phyloP scores from a whole-genome alignment of 768 basidiomycete species.

The Leccinum barrowsii region DNA sequence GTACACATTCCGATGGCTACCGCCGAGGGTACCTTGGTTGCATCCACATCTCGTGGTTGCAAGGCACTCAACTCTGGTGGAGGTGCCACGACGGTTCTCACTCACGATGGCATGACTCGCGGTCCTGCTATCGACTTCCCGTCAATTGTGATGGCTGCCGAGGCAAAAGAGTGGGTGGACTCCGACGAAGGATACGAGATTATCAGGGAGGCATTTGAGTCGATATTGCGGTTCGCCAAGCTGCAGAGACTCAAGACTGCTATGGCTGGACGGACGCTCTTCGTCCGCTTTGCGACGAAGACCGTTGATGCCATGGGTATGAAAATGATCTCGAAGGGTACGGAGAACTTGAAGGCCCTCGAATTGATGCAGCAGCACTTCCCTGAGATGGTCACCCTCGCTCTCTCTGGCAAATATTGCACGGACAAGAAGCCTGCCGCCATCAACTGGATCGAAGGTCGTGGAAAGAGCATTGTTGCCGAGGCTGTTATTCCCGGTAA shows the following conservation, averaged over 20 bases:
- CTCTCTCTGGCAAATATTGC: constrained; percentile 96
- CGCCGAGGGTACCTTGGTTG: constrained; percentile 98
- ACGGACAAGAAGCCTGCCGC: constrained; percentile 99
- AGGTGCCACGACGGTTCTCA: constrained; percentile 91
- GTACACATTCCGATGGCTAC: constrained; percentile 98
- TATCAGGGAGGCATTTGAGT: constrained; percentile 86
- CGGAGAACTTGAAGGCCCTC: constrained; percentile 75
- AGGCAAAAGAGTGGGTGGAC: constrained; percentile 86
- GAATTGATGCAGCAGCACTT: constrained; percentile 74
- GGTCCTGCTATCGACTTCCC: constrained; percentile 98
- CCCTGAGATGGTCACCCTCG: constrained; percentile 88
- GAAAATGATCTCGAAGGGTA: constrained; percentile 99
- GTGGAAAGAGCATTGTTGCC: constrained; percentile 96
- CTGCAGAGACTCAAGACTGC: constrained; percentile 83
- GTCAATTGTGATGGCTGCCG: constrained; percentile 69
- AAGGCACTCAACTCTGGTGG: constrained; percentile 97
- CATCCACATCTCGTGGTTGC: constrained; percentile 94
- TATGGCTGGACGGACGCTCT: constrained; percentile 90
- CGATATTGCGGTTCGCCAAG: constrained; percentile 89
- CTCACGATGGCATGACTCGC: constrained; percentile 93
- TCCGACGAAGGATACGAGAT: constrained; percentile 71
- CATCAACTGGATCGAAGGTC: constrained; percentile 99
- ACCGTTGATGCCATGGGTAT: constrained; percentile 99
- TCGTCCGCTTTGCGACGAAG: constrained; percentile 87
- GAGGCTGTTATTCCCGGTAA: constrained; percentile 91